Evolutionary conservation across 139 green algal genomes (phyloP), one percentile per base, ranked within the genome.

Genomic region (Micractinium conductrix): DNA sequence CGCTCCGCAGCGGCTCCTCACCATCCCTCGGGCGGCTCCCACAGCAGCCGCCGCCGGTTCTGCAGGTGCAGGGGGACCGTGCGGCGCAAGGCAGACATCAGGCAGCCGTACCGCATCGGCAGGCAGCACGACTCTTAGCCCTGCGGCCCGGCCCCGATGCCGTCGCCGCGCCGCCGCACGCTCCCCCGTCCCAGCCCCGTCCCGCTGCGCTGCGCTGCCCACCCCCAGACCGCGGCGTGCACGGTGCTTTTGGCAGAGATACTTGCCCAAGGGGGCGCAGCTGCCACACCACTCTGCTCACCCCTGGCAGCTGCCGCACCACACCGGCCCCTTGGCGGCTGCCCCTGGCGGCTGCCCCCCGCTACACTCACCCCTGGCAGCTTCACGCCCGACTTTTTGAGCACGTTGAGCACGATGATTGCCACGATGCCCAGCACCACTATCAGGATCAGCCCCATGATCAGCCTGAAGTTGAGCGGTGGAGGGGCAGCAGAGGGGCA

Each of bases 391-490:
- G 69, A 33, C 30, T 35, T 74, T 58, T 90, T 89, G 33, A 89
- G 80, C 4, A 98, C 87, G 24, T 85, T 81, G 12, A 90, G 58
- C 7, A 98, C 89, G 12, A 98, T 92, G 50, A 96, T 85, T 2
- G 89, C 93, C 1, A 97, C 81, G 40, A 98, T 90, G 35, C 84
- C 94, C 26, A 89, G 73, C 40, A 95, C 87, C 21, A 94, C 82
- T 30, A 96, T 69, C 70, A 98, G 88, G 44, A 97, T 72, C 68
- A 98, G 82, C 53, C 91, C 91, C 85, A 91, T 92, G 55, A 98
- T 96, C 86, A 92, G 95, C 90, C 93, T 96, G 91, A 58, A 85
- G 26, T 8, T 30, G 24, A 16, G 43, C 6, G 44, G 12, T 16
- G 35, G 0, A 37, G n/a, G 38, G 28, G 26, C 9, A 6, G 28